Base-by-base conservation (phyloP, 441 rosid genomes). In the Aleurites moluccanus region DNA sequence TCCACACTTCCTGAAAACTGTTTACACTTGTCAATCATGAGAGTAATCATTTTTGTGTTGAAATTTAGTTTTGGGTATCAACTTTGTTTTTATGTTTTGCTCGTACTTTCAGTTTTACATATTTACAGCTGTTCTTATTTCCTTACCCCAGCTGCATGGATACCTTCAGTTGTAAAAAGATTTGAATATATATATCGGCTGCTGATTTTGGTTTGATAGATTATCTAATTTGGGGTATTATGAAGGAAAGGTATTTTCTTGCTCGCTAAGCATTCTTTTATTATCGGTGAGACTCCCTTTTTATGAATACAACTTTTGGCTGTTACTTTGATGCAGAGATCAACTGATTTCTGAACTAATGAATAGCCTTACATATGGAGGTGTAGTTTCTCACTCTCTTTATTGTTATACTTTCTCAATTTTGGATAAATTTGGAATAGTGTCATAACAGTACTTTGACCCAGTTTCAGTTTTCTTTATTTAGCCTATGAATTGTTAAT, bases 141-240 rank as follows among this genome's bases (percentile, higher is more conserved):
- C 5, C 3, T 57, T 28, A 7, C 14, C 49, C 25, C 49, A 13
- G 27, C 21, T 40, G 35, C 47, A 38, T 60, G 69, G 45, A 23
- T 64, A 33, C 42, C 42, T 88, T 73, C 84, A 94, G 98, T 95
- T 80, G 96, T 94, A 25, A 90, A 88, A 82, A 84, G 95, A 85
- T 90, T 88, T 75, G 89, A n/a, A n/a, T 88, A 21, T 92, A 85
- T 77, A 89, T 92, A 28, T 94, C 97, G 67, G 94, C 97, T 75
- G 97, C 97, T 72, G 96, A 90, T 83, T 90, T 89, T 77, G 97
- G 97, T 45, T 65, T 87, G 73, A 88, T 71, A 33, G 92, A 87
- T 72, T 88, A 89, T 77, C 13, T 94, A 50, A 77, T 92, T 74
- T 79, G 67, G 97, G 98, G 78, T 94, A 89, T 79, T 92, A 88